phyloP scores from a whole-genome alignment of 2,329 filamentous ascomycete genomes.

The Penicillium sp. region DNA sequence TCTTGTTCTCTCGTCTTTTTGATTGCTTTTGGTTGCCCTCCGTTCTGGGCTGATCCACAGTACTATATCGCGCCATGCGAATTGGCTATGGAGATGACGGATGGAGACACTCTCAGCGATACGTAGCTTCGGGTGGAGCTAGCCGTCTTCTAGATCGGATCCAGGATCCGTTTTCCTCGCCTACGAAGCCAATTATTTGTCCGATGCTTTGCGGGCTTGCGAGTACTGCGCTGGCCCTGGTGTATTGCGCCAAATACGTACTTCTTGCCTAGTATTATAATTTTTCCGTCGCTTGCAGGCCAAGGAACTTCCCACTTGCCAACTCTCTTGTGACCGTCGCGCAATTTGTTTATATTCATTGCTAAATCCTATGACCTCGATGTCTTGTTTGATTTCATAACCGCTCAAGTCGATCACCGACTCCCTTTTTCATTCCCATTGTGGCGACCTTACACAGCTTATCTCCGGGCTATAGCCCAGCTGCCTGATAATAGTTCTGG shows the following conservation, averaged over 20 bases:
- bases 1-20: neutral
- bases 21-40: neutral
- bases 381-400: neutral
- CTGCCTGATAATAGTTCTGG: neutral
- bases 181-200: constrained; percentile 9
- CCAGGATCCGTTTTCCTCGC: neutral
- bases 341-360: neutral
- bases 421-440: neutral
- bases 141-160: constrained; percentile 12
- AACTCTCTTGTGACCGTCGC: neutral
- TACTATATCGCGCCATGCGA: constrained; percentile 11
- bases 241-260: neutral
- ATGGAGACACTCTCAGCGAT: constrained; percentile 3
- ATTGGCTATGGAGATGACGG: neutral
- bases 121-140: constrained; percentile 8
- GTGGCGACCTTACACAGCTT: neutral
- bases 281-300: neutral
- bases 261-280: neutral
- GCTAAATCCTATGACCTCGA: neutral
- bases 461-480: neutral
- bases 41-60: neutral
- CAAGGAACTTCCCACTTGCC: neutral
- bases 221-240: neutral
- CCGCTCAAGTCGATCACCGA: neutral
- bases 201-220: neutral